Conservation (phyloP, 257 asterid species). For the Marsdenia floribunda region DNA sequence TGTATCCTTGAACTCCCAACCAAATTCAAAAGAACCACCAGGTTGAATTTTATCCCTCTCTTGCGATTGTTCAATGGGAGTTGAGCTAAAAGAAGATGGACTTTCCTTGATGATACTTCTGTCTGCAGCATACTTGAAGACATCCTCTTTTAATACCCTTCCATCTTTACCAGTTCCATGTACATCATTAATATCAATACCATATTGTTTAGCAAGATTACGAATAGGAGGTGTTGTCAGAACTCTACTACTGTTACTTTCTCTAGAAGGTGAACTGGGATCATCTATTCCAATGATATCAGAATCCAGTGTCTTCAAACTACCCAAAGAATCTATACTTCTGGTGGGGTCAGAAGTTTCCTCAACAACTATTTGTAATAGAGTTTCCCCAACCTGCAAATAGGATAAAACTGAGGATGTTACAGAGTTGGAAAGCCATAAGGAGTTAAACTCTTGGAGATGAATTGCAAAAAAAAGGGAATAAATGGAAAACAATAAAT, state of each 20-base stretch:
- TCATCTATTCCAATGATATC: constrained; percentile 26
- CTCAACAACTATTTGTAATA: constrained; percentile 58
- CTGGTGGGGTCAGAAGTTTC: constrained; percentile 35
- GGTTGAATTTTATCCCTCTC: constrained; percentile 26
- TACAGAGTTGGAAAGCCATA: constrained; percentile 13
- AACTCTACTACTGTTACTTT: constrained; percentile 40
- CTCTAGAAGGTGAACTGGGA: constrained; percentile 30
- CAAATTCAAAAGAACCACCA: constrained; percentile 31
- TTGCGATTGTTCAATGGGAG: constrained; percentile 20
- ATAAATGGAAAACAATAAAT: neutral
- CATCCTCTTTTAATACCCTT: constrained; percentile 69
- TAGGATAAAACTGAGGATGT: constrained; percentile 9
- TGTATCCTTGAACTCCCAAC: constrained; percentile 52
- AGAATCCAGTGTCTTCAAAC: constrained; percentile 28
- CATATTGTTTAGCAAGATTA: constrained; percentile 64
- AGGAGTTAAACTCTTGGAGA: constrained; percentile 3
- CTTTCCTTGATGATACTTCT: constrained; percentile 41
- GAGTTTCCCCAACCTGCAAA: constrained; percentile 92
- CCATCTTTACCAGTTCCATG: constrained; percentile 74
- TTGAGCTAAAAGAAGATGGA: constrained; percentile 18
- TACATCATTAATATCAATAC: constrained; percentile 58
- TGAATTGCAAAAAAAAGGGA: neutral
- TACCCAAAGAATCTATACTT: constrained; percentile 30
- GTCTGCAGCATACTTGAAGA: constrained; percentile 45
- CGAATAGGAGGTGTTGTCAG: constrained; percentile 82